Conservation (phyloP, 2,329 filamentous ascomycete species). For the Penicillium glabrum region DNA sequence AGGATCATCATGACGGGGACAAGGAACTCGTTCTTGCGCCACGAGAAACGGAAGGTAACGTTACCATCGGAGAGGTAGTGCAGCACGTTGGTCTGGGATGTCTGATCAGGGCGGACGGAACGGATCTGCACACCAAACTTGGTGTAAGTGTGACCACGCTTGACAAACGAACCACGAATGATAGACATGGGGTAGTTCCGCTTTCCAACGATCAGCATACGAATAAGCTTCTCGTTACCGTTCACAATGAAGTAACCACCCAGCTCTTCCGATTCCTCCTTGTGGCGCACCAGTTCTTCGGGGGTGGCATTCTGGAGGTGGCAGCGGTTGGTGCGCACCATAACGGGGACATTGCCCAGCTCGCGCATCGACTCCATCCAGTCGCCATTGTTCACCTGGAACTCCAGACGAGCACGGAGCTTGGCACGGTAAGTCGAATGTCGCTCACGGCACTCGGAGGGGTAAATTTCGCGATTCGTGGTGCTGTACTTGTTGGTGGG, state of each 20-base stretch:
- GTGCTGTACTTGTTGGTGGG: conserved; percentile 77
- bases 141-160: conserved; percentile 83
- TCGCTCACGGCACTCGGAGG: conserved; percentile 90
- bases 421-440: conserved; percentile 89
- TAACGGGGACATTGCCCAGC: conserved; percentile 84
- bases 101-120: conserved; percentile 94
- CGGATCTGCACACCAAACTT: conserved; percentile 87
- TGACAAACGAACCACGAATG: conserved; percentile 82
- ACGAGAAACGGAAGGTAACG: conserved; percentile 95
- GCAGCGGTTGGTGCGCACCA: conserved; percentile 91
- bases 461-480: conserved; percentile 80
- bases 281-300: conserved; percentile 75
- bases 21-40: conserved; percentile 96
- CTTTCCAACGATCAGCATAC: conserved; percentile 84
- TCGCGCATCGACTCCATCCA: conserved; percentile 80
- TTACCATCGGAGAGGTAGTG: conserved; percentile 96
- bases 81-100: conserved; percentile 93
- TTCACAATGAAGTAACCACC: conserved; percentile 98
- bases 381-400: conserved; percentile 81
- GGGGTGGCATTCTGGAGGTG: conserved; percentile 86
- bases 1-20: conserved; percentile 95
- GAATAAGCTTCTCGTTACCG: conserved; percentile 94
- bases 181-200: conserved; percentile 97
- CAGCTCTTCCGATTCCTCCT: conserved; percentile 94
- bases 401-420: conserved; percentile 80